Evolutionary conservation across 2,329 filamentous ascomycete genomes (phyloP).

Genomic region (Endocalyx cinctus): DNA sequence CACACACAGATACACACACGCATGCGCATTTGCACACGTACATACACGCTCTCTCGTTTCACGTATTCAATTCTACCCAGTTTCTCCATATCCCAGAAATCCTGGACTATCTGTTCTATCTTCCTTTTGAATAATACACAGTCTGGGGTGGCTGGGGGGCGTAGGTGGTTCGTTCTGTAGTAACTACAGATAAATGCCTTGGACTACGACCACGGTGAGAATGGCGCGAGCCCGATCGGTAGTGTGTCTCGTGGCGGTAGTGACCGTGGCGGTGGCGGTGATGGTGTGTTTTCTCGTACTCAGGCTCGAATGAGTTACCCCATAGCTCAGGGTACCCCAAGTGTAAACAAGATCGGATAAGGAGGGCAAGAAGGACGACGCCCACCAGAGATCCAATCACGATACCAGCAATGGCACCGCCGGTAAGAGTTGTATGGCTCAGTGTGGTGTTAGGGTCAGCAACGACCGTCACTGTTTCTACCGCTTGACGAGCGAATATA

Average conservation of each 20-base stretch:
- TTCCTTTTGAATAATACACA: conserved; percentile 18
- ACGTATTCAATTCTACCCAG: too few species aligned
- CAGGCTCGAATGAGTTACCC: conserved; percentile 22
- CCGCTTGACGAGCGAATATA: too few species aligned
- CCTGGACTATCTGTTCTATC: too few species aligned
- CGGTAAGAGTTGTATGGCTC: conserved; percentile 29
- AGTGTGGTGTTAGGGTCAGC: conserved; percentile 13
- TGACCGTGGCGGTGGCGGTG: conserved; percentile 7
- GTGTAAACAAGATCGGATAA: conserved; percentile 41
- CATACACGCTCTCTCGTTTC: too few species aligned
- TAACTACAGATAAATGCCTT: conserved; percentile 15
- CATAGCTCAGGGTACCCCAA: conserved; percentile 25
- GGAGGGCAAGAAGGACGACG: conserved; percentile 42
- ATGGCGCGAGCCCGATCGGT: conserved; percentile 17
- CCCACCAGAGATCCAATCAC: conserved; percentile 44
- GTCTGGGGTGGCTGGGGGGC: conserved; percentile 19
- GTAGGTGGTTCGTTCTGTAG: conserved; percentile 10
- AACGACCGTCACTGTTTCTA: too few species aligned
- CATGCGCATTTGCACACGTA: too few species aligned
- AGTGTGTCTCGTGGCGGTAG: conserved; percentile 12
- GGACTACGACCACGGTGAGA: conserved; percentile 12
- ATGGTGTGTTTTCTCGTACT: conserved; percentile 19
- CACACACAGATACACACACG: too few species aligned
- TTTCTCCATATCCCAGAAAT: too few species aligned
- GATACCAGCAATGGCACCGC: conserved; percentile 48